Conservation (phyloP, 2,329 filamentous ascomycete species). For the Aspergillus niger region DNA sequence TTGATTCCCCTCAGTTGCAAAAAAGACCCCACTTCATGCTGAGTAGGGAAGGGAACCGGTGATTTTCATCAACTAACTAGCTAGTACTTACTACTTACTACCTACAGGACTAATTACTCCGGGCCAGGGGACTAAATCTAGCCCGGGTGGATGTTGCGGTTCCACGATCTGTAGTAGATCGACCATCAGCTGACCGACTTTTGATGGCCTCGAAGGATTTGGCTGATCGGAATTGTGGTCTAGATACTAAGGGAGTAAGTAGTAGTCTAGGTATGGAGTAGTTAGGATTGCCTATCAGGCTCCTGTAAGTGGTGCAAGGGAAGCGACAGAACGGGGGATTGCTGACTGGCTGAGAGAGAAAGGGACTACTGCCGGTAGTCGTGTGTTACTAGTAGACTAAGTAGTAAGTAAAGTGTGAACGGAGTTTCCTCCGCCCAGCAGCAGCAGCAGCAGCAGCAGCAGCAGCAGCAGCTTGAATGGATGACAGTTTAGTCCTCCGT, state of each 20-base stretch:
- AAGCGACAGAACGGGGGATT: not conserved
- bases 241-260: not conserved
- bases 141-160: not conserved
- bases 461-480: no score
- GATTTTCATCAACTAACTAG: not conserved
- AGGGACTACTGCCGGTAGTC: no score
- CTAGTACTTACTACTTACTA: not conserved
- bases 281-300: no score
- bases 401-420: no score
- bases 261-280: no score
- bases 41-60: not conserved
- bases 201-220: not conserved
- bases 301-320: not conserved
- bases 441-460: no score
- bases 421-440: not conserved
- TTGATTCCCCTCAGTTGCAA: not conserved
- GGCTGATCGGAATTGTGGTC: not conserved
- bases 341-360: not conserved
- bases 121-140: not conserved
- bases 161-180: not conserved
- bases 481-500: no score
- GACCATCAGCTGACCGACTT: conserved; percentile 1
- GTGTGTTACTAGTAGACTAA: no score
- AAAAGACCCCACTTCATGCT: not conserved
- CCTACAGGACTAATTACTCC: not conserved